Base-by-base conservation (phyloP, 2,329 filamentous ascomycete genomes). In the Sporothrix pallida region DNA sequence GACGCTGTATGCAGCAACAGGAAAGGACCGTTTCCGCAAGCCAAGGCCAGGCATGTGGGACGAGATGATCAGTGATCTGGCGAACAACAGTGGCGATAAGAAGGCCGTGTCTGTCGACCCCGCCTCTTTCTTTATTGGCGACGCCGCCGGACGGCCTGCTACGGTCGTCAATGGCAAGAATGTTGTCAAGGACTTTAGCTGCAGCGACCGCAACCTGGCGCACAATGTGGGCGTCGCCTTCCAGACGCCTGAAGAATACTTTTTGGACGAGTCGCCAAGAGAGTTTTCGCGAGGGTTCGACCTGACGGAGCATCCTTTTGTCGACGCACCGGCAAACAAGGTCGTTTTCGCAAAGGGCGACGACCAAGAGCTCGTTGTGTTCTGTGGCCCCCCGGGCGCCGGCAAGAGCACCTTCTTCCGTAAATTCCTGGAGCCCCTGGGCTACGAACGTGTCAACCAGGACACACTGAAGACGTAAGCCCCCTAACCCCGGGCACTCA, bases 321-420 rank as follows among this genome's bases (percentile, higher is more conserved):
- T 80, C 6, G 78, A 79, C n/a, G 56, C 77, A 2, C 72, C 73
- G 0, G 60, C 72, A 46, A 31, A 9, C 26, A n/a, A 15, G 5
- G n/a, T 15, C 23, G 15, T 1, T 60, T 78, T 87, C 87, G 76
- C 87, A 65, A 93, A 91, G 82, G 87, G 85, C 70, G 89, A 91
- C 78, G 81, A 87, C 6, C 81, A 90, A 76, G 95, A 98, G 72
- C 84, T 98, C 15, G 88, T 98, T 31, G 82, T 98, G 8, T 93
- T 97, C 80, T 95, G 93, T 79, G 96, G 96, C 1, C 93, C 93
- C 67, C 96, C 96, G 0, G 95, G 93, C 0, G 90, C 94, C 2
- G 96, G 96, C 20, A 98, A 99, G 82, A 97, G 93, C 54, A 95
- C 94, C 0, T 97, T 96, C 79, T 98, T 92, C 83, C 93, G 91